phyloP scores from a whole-genome alignment of 495 filamentous ascomycete genomes.

The Podospora tetraspora region DNA sequence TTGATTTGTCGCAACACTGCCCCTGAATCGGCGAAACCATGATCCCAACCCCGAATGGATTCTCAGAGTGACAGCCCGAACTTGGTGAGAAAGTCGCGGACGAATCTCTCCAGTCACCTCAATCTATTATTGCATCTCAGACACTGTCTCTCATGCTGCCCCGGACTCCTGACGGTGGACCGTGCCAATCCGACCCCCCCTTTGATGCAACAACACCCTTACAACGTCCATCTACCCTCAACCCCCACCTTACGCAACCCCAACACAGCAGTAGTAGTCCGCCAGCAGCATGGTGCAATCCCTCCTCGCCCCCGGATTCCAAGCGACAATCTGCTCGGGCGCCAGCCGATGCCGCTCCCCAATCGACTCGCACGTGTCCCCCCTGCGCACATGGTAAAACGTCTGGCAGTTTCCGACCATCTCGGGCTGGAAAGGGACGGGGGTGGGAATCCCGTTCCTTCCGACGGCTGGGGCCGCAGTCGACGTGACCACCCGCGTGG shows the following conservation, averaged over 20 bases:
- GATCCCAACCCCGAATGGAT: too few relatives aligned
- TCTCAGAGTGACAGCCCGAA: too few relatives aligned
- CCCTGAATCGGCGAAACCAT: too few relatives aligned
- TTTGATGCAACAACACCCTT: too few relatives aligned
- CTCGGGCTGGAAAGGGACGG: constrained; percentile 32
- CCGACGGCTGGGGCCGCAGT: neutral
- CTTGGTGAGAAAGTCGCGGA: too few relatives aligned
- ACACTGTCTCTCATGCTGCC: neutral
- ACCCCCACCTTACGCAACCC: neutral
- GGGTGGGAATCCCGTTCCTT: constrained; percentile 22
- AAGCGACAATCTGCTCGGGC: constrained; percentile 26
- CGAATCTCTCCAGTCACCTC: neutral
- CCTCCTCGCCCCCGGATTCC: constrained; percentile 28
- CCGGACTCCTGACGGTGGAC: neutral
- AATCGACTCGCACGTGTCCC: constrained; percentile 42
- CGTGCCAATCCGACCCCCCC: neutral
- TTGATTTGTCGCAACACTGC: too few relatives aligned
- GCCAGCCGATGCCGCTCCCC: constrained; percentile 26
- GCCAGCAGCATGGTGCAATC: constrained; percentile 13
- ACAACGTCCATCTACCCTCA: neutral
- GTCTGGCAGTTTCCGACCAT: constrained; percentile 36
- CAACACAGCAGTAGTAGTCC: constrained; percentile 3
- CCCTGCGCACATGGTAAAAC: constrained; percentile 36
- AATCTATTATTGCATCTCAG: neutral
- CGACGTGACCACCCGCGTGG: neutral